phyloP scores from a whole-genome alignment of 2,329 filamentous ascomycete genomes.

The Hymenoscyphus infarciens region DNA sequence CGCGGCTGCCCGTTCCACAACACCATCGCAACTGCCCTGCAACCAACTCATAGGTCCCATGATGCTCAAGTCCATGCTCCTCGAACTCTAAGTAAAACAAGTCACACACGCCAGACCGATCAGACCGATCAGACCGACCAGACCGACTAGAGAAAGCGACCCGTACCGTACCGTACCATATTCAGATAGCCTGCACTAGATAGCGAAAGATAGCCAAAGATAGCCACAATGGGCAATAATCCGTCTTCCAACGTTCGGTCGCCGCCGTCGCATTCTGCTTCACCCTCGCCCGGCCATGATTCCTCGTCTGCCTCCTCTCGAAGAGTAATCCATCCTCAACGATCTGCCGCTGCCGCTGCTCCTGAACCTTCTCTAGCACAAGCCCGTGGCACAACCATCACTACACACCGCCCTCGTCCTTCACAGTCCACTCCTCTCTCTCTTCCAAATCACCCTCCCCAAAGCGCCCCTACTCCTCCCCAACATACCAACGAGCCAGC shows the following conservation, averaged over 20 bases:
- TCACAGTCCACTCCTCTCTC: conserved; percentile 23
- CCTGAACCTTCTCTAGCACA: conserved; percentile 61
- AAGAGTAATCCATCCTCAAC: conserved; percentile 50
- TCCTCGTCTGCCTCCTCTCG: conserved; percentile 27
- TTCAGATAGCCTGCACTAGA: conserved; percentile 3
- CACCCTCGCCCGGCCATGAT: conserved; percentile 31
- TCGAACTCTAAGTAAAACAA: conserved; percentile 7
- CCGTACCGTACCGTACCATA: too few species aligned
- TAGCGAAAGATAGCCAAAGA: neutral
- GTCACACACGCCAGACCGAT: conserved; percentile 12
- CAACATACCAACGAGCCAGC: conserved; percentile 24
- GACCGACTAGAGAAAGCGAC: neutral
- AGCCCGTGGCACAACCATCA: conserved; percentile 39
- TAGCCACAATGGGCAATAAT: conserved; percentile 44
- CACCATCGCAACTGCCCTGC: neutral
- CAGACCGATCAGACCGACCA: too few species aligned
- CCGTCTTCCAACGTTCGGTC: conserved; percentile 40
- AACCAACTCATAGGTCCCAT: conserved; percentile 6
- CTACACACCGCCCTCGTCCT: conserved; percentile 30
- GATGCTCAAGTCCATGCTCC: conserved; percentile 9
- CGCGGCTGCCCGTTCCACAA: conserved; percentile 9
- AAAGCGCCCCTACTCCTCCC: conserved; percentile 22
- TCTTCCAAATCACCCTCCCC: conserved; percentile 18
- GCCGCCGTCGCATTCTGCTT: conserved; percentile 35
- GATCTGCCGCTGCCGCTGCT: conserved; percentile 54